phyloP scores from a whole-genome alignment of 2,329 filamentous ascomycete species.

The Aspergillus floridensis region DNA sequence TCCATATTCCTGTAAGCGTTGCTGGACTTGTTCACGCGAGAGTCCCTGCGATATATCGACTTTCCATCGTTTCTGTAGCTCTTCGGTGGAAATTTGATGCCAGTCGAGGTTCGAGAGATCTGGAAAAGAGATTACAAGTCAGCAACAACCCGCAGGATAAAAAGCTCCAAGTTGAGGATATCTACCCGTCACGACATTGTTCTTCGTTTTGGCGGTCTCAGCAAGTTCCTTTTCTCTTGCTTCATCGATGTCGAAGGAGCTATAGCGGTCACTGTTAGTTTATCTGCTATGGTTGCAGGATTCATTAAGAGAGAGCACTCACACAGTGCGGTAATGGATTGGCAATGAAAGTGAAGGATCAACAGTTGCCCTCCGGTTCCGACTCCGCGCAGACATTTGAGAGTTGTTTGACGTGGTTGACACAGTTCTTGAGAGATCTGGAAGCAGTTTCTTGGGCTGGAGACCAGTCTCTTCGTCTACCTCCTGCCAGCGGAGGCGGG shows the following conservation, averaged over 20 bases:
- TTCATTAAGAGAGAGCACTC: neutral
- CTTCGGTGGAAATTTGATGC: constrained; percentile 60
- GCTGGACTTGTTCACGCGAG: constrained; percentile 56
- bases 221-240: constrained; percentile 48
- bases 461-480: constrained; percentile 15
- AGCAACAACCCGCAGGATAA: neutral
- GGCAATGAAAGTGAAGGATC: constrained; percentile 29
- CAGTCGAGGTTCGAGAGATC: constrained; percentile 60
- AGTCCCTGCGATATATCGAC: constrained; percentile 59
- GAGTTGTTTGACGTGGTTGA: constrained; percentile 10
- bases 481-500: constrained; percentile 13
- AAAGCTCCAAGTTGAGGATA: neutral
- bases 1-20: constrained; percentile 60
- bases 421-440: constrained; percentile 2
- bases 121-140: constrained; percentile 23
- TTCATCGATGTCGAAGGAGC: constrained; percentile 58
- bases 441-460: neutral
- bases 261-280: constrained; percentile 9
- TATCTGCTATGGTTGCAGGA: no score
- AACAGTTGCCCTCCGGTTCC: constrained; percentile 14
- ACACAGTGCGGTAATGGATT: constrained; percentile 34
- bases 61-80: constrained; percentile 59
- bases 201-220: constrained; percentile 45
- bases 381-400: constrained; percentile 15
- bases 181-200: constrained; percentile 47